Evolutionary conservation across 495 filamentous ascomycete species (phyloP).

Genomic region (Hypoxylon crocopeplum): DNA sequence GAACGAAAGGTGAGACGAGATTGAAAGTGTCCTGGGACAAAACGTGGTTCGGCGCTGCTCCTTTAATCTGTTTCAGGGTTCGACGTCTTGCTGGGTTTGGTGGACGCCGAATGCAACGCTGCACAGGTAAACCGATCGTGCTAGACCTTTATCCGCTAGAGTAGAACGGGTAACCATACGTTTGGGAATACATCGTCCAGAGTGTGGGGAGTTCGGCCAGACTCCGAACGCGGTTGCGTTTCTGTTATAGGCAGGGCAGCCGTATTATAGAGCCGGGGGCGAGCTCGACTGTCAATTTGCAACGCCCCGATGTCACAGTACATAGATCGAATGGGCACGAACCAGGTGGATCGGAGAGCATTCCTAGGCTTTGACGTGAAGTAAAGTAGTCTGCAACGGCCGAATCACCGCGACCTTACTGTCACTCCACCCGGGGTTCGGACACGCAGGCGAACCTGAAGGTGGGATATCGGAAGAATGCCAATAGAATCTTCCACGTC

Average conservation of each 20-base stretch:
- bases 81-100: conserved; percentile 33
- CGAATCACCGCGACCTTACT: background rate
- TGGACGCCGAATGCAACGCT: conserved; percentile 41
- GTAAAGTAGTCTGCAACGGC: background rate
- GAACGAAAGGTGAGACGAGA: conserved; percentile 32
- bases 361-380: background rate
- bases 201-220: conserved; percentile 39
- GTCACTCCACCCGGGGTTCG: background rate
- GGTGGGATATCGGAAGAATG: conserved; percentile 5
- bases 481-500: conserved; percentile 24
- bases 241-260: conserved; percentile 29
- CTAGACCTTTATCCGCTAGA: conserved; percentile 42
- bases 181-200: conserved; percentile 37
- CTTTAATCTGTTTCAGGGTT: conserved; percentile 42
- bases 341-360: conserved; percentile 6
- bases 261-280: conserved; percentile 30
- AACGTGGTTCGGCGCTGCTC: conserved; percentile 41
- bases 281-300: conserved; percentile 19
- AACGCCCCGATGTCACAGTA: conserved; percentile 35
- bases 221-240: conserved; percentile 28
- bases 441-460: background rate
- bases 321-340: conserved; percentile 18
- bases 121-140: conserved; percentile 39
- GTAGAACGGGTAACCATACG: conserved; percentile 39
- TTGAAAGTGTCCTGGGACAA: conserved; percentile 31